Evolutionary conservation across 768 basidiomycete genomes (phyloP), one percentile per base, ranked within the genome.

Genomic region (Russula abietina): DNA sequence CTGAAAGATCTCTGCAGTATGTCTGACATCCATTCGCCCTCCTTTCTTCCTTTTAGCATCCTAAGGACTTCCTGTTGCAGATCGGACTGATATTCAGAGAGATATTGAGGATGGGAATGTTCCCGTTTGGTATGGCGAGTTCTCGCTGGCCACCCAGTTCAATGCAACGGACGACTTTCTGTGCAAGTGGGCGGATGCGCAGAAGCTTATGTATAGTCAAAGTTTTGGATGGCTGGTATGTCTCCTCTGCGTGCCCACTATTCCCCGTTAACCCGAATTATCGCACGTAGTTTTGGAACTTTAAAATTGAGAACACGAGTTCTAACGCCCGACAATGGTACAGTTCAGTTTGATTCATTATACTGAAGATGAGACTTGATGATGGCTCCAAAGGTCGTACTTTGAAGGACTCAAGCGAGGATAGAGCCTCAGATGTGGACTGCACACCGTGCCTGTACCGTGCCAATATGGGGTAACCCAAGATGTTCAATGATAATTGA

Each of bases 101-200:
- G 84, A 83, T 62, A 77, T 76, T 0, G 77, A 75, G 0, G 51
- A 79, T 0, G 73, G 75, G 7, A 71, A 85, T 65, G 70, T 73
- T 3, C 83, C 83, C 8, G 74, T 84, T 39, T 79, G 77, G 78
- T 82, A 83, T 60, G 83, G 73, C 64, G 84, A 85, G 72, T 85
- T 83, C 83, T 78, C 80, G 19, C 77, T 89, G 24, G 70, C 86
- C 12, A 89, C 87, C 1, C 78, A 87, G 62, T 89, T 88, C 71
- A 54, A 71, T 33, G 84, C 87, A 5, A 81, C 83, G 2, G 79
- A 88, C 57, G 79, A 70, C 0, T 89, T 89, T 75, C 71, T 89
- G 48, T 64, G 56, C 61, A 73, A 86, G 69, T 89, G 88, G 88
- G 88, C 86, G 12, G 88, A 89, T 67, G 86, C 88, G 28, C 88